These are phyloP conservation scores for Phytophthora tubulina DNA, from an alignment of 352 stramenopile species.

Conservation along the genomic window DNA sequence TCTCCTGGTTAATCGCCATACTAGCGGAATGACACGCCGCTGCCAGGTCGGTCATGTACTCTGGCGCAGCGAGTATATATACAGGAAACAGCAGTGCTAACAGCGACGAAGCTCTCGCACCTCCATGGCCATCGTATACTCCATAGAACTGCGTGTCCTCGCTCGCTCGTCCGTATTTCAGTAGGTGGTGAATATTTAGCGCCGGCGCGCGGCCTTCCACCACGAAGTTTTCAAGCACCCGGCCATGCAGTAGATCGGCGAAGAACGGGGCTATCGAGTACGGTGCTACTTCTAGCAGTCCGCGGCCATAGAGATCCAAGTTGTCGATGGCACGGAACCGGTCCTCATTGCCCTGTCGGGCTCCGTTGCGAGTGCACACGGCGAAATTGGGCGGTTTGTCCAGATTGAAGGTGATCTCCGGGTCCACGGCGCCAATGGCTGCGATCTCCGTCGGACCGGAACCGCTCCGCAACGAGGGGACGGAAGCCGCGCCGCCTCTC, in stretches of 20 bases:
- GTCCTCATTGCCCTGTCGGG: conserved; percentile 71
- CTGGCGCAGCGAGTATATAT: conserved; percentile 66
- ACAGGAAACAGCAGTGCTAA: conserved; percentile 74
- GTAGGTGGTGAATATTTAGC: conserved; percentile 51
- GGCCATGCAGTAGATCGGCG: conserved; percentile 41
- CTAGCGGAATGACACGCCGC: conserved; percentile 57
- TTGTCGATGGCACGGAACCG: conserved; percentile 75
- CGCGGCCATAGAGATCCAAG: conserved; percentile 67
- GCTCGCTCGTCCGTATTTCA: conserved; percentile 32
- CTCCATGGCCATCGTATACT: conserved; percentile 83
- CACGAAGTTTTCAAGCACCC: conserved; percentile 62
- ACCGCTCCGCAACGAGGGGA: conserved; percentile 15
- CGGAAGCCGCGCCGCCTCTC: conserved; percentile 5
- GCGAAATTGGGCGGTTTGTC: conserved; percentile 43
- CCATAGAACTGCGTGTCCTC: conserved; percentile 73
- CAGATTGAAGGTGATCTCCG: conserved; percentile 60
- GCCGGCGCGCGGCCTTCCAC: conserved; percentile 47
- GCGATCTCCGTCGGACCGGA: conserved; percentile 8
- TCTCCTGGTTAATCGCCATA: conserved; percentile 73
- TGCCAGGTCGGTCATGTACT: conserved; percentile 56
- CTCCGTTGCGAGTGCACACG: conserved; percentile 56
- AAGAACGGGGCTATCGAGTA: conserved; percentile 31
- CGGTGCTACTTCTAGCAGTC: conserved; percentile 56
- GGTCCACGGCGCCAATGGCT: conserved; percentile 52
- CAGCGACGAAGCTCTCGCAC: conserved; percentile 64